These are phyloP conservation scores for Collybia mongolica DNA, from an alignment of 768 basidiomycete genomes.

Conservation along the genomic window DNA sequence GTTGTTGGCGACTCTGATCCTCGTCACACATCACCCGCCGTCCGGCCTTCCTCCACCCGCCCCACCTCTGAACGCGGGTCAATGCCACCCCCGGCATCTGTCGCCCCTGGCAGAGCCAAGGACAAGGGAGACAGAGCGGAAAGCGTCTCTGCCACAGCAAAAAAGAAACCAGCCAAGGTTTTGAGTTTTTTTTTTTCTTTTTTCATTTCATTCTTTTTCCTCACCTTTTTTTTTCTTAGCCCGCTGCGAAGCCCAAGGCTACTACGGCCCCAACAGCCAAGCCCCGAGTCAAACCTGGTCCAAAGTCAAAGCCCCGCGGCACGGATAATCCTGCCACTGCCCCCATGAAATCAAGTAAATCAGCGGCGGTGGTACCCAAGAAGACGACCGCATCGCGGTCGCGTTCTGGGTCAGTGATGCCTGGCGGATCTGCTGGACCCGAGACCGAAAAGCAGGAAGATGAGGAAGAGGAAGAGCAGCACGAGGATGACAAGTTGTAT, in stretches of 20 bases:
- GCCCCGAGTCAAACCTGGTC: slow-evolving; percentile 26
- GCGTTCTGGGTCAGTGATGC: slow-evolving; percentile 70
- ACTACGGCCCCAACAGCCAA: slow-evolving; percentile 16
- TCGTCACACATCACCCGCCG: slow-evolving; percentile 10
- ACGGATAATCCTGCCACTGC: slow-evolving; percentile 14
- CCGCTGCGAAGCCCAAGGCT: slow-evolving; percentile 19
- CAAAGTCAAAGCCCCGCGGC: slow-evolving; percentile 28
- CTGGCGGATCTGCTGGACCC: slow-evolving; percentile 39
- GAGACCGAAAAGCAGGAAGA: slow-evolving; percentile 44
- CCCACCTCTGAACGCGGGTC: slow-evolving; percentile 47
- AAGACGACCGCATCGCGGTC: slow-evolving; percentile 52
- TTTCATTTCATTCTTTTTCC: slow-evolving; percentile 4
- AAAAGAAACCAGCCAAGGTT: slow-evolving; percentile 44
- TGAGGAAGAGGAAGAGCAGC: slow-evolving; percentile 43
- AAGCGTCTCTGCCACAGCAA: slow-evolving; percentile 17
- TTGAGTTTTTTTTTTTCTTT: slow-evolving; percentile 9
- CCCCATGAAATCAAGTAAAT: slow-evolving; percentile 18
- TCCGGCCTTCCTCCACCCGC: slow-evolving; percentile 13
- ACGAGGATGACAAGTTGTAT: slow-evolving; percentile 75
- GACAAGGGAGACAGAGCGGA: slow-evolving; percentile 22
- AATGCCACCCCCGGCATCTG: slow-evolving; percentile 49
- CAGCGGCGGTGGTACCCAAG: slow-evolving; percentile 23
- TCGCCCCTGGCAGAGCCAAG: slow-evolving; percentile 22
- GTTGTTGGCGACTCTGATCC: neutral
- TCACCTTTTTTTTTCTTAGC: slow-evolving; percentile 14